phyloP scores from a whole-genome alignment of 169 alveolate species.

The Besnoitia besnoiti region DNA sequence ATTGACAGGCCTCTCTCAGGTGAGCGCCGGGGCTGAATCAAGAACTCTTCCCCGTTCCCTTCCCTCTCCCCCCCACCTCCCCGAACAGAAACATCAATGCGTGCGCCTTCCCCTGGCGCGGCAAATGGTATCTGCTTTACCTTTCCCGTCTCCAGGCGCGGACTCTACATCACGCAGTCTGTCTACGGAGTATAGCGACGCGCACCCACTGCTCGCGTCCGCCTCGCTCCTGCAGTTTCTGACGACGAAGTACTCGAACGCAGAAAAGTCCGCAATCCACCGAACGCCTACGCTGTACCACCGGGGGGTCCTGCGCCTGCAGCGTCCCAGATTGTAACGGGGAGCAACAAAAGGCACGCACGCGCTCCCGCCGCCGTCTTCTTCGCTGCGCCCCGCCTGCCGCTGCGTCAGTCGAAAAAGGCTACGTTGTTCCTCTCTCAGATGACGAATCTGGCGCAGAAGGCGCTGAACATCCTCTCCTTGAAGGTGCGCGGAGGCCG shows the following conservation, averaged over 20 bases:
- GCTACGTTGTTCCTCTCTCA: neutral
- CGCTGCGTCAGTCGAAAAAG: neutral
- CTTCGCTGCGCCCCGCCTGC: neutral
- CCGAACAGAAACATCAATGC: too few species aligned
- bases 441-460: neutral
- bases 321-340: neutral
- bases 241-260: conserved; percentile 39
- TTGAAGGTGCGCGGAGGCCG: neutral
- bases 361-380: neutral
- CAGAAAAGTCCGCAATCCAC: neutral
- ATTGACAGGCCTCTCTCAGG: too few species aligned
- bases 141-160: neutral
- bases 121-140: too few species aligned
- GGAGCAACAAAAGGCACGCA: neutral
- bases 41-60: too few species aligned
- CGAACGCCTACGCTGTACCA: conserved; percentile 37
- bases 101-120: too few species aligned
- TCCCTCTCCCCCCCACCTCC: too few species aligned
- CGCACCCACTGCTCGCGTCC: neutral
- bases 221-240: neutral
- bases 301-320: neutral
- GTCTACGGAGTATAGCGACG: neutral
- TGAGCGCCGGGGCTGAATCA: too few species aligned
- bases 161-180: neutral
- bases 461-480: neutral